Percentiles rank a stretch among this genome's conserved stretches.
Conservation (phyloP, 306 rosid species). For the Cicer bijugum region DNA sequence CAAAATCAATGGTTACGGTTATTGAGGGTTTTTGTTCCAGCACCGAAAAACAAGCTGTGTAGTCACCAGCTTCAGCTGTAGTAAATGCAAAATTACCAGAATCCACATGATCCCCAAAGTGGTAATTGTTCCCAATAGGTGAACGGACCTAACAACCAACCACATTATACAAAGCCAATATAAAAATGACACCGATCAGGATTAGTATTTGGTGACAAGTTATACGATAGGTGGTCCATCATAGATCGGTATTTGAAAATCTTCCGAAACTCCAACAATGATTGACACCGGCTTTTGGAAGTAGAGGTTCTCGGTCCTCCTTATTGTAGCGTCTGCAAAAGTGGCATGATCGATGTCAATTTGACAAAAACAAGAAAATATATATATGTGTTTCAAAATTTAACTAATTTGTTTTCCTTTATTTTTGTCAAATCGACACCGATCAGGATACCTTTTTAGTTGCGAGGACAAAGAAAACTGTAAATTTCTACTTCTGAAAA, state of each 20-base stretch:
- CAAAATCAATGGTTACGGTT: slow-evolving; percentile 60
- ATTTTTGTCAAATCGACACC: background rate
- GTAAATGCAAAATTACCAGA: slow-evolving; percentile 77
- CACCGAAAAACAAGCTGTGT: slow-evolving; percentile 71
- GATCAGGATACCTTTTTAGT: background rate
- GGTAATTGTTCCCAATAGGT: slow-evolving; percentile 67
- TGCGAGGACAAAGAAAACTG: background rate
- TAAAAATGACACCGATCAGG: background rate
- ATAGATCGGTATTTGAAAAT: background rate
- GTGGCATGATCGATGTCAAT: too few species aligned
- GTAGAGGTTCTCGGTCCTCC: background rate
- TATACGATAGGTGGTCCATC: background rate
- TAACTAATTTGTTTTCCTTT: background rate
- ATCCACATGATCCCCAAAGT: slow-evolving; percentile 55
- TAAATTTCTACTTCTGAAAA: background rate
- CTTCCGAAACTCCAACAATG: background rate
- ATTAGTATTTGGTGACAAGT: background rate
- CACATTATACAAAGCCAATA: slow-evolving; percentile 38
- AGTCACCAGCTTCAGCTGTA: slow-evolving; percentile 76
- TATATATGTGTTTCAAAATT: too few species aligned
- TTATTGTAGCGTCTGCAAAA: too few species aligned
- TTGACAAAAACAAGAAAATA: too few species aligned
- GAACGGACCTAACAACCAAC: slow-evolving; percentile 63
- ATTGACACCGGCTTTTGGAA: background rate
- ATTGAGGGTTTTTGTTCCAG: slow-evolving; percentile 48